A percentile compares a stretch with the other conserved stretches of the same genome.
Evolutionary conservation across 306 rosid genomes (phyloP).

Genomic region (Rosa lucieae): DNA sequence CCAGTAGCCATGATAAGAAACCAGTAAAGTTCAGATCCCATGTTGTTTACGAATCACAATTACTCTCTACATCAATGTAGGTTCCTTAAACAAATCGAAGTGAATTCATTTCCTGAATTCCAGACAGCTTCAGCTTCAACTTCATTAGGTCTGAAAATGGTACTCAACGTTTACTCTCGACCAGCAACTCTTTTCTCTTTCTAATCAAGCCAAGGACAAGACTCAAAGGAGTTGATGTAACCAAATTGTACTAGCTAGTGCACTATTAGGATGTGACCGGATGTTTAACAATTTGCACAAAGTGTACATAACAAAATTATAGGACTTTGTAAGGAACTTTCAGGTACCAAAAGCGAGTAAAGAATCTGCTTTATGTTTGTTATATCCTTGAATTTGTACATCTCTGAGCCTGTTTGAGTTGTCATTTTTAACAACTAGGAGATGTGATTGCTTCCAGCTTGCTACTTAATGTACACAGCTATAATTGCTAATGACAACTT

Average conservation of each 20-base stretch:
- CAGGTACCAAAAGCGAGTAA: background rate
- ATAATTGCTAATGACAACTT: background rate
- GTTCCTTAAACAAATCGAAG: background rate
- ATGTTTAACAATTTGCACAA: slow-evolving; percentile 12
- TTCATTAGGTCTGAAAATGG: background rate
- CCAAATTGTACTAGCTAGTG: background rate
- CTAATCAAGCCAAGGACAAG: background rate
- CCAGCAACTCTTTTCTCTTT: background rate
- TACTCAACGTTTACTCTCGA: background rate
- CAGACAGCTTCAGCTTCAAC: background rate
- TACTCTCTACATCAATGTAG: background rate
- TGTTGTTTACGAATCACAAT: background rate
- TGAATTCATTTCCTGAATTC: background rate
- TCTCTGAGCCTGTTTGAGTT: background rate
- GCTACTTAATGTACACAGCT: background rate
- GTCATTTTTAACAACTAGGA: background rate
- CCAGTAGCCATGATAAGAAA: background rate
- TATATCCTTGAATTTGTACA: background rate
- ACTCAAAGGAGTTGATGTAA: background rate
- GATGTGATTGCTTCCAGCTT: background rate
- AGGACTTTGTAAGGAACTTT: background rate
- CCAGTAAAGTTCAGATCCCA: background rate
- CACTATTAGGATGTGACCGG: background rate
- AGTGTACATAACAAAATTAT: background rate
- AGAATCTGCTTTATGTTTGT: background rate